Evolutionary conservation across 2,329 filamentous ascomycete genomes (phyloP), one percentile per base, ranked within the genome.

Genomic region (Microdochium bolleyi): DNA sequence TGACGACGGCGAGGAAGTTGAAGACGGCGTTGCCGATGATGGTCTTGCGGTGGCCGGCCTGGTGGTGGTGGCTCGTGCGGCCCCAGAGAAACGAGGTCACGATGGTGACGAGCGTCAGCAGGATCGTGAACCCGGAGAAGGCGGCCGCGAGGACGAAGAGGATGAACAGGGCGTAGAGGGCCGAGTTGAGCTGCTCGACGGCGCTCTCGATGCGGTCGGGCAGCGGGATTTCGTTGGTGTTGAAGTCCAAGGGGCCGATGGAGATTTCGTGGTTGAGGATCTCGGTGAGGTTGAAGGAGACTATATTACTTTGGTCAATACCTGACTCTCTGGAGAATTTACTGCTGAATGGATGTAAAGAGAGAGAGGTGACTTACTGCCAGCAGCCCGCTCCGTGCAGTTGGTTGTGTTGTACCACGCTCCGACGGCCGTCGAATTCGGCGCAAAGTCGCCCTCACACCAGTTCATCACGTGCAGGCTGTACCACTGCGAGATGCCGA

Each of bases 1-100:
- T 65, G 0, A 70, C 77, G 0, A 81, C 73, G 0, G 82, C 83
- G 8, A 88, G 69, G 0, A 69, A 61, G 60, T 85, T 85, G 19
- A 75, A 49, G 25, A 62, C 56, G 3, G 72, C 55, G 62, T 78
- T 79, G 49, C 58, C 54, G 19, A 72, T 56, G 51, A 64, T 53
- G 10, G 62, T 54, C 2, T 46, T 52, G 24, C 55, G 57, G 54
- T 56, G 52, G 59, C 52, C 34, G n/a, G 49, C 30, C 30, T 34
- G 49, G 53, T 53, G 41, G 21, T 19, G 41, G 41, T 22, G 41
- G 16, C 41, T 22, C 13, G 4, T 24, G 3, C 19, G 16, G n/a
- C 41, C 14, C 41, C 41, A 46, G n/a, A 7, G n/a, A 5, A 46
- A 21, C 13, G 13, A 22, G 19, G 22, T 22, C 13, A 13, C n/a